Evolutionary conservation across 805 yeast species (phyloP).

Genomic region (Ogataea trehalophila): DNA sequence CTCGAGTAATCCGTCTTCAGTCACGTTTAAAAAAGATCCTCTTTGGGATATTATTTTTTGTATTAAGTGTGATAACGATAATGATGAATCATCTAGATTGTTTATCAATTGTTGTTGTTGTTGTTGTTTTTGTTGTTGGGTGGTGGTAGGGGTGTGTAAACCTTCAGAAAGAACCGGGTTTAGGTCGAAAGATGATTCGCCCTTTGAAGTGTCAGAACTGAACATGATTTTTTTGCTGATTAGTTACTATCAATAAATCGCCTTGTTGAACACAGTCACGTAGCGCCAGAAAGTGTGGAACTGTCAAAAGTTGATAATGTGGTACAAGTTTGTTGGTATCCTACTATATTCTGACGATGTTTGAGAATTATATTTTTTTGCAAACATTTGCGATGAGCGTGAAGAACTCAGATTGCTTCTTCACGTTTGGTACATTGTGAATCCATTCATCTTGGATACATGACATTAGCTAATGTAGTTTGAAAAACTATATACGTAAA

Average conservation of each 20-base stretch:
- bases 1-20: constrained; percentile 47
- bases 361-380: no score
- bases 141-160: not conserved
- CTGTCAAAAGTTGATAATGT: not conserved
- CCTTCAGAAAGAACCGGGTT: constrained; percentile 14
- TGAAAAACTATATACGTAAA: no score
- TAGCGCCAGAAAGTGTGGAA: no score
- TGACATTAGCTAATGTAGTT: no score
- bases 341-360: no score
- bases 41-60: constrained; percentile 56
- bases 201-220: not conserved
- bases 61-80: constrained; percentile 46
- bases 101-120: not conserved
- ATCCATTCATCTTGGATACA: no score
- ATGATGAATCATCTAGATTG: constrained; percentile 11
- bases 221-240: not conserved
- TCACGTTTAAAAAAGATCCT: constrained; percentile 52
- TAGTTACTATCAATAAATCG: not conserved
- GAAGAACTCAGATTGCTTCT: no score
- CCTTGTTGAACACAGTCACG: no score
- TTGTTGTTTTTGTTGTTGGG: not conserved
- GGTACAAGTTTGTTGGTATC: no score
- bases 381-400: no score
- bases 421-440: no score
- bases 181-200: constrained; percentile 4